These are phyloP conservation scores for Mediolabrus comicus DNA, from an alignment of 108 stramenopile species.

Conservation along the genomic window DNA sequence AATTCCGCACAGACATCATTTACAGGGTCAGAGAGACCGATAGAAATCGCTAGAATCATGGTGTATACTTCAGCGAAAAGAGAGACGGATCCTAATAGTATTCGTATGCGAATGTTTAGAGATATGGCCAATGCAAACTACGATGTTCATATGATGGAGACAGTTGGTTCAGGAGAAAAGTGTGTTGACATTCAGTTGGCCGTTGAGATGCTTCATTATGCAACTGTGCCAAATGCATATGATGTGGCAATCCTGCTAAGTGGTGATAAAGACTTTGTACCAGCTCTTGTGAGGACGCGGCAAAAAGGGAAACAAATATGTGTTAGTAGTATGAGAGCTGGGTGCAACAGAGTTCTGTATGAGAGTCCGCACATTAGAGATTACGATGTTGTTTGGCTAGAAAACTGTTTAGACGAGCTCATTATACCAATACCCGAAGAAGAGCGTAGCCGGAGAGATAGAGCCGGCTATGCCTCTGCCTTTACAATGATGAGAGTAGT, in stretches of 20 bases:
- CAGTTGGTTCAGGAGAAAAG: constrained; percentile 75
- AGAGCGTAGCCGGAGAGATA: constrained; percentile 25
- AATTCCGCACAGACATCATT: constrained; percentile 31
- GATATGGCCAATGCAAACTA: constrained; percentile 76
- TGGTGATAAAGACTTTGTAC: constrained; percentile 88
- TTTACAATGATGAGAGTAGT: constrained; percentile 68
- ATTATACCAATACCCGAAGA: constrained; percentile 46
- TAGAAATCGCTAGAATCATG: constrained; percentile 72
- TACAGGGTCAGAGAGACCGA: constrained; percentile 47
- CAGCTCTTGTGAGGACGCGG: constrained; percentile 78
- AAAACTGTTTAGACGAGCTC: constrained; percentile 66
- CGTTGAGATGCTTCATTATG: constrained; percentile 88
- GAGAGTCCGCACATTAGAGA: constrained; percentile 75
- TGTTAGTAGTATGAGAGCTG: constrained; percentile 60
- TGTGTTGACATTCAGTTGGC: constrained; percentile 90
- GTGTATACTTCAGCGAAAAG: constrained; percentile 81
- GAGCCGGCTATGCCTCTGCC: constrained; percentile 42
- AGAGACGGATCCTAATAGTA: constrained; percentile 56
- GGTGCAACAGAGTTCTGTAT: constrained; percentile 63
- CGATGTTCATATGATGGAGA: constrained; percentile 85
- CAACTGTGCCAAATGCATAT: constrained; percentile 81
- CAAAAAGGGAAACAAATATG: constrained; percentile 82
- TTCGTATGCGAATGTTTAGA: constrained; percentile 77
- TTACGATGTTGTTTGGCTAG: constrained; percentile 75
- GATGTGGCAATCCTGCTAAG: constrained; percentile 85